Conservation (phyloP, 805 yeast species). For the Candida jianshihensis region DNA sequence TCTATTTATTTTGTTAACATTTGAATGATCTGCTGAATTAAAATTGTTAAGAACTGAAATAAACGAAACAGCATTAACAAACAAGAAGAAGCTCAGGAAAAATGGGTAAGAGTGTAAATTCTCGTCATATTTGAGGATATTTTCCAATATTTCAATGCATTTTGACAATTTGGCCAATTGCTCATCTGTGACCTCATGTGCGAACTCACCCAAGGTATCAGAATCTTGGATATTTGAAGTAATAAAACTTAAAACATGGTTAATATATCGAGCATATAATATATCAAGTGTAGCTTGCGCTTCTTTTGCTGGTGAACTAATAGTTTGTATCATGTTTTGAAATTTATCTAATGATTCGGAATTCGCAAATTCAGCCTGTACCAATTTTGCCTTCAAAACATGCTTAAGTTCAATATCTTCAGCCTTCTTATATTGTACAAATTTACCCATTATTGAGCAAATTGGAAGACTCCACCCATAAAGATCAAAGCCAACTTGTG, state of each 20-base stretch:
- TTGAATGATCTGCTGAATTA: constrained; percentile 9
- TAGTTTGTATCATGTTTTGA: constrained; percentile 6
- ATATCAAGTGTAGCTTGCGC: constrained; percentile 8
- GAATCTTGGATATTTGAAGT: constrained; percentile 10
- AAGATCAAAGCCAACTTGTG: constrained; percentile 25
- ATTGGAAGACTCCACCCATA: constrained; percentile 34
- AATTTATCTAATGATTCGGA: background rate
- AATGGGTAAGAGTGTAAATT: constrained; percentile 18
- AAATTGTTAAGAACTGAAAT: constrained; percentile 16
- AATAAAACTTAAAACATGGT: constrained; percentile 13
- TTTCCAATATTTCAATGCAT: constrained; percentile 15
- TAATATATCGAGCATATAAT: constrained; percentile 18
- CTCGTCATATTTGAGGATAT: constrained; percentile 12
- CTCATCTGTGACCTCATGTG: constrained; percentile 9
- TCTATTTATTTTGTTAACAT: constrained; percentile 15
- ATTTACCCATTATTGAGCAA: constrained; percentile 26
- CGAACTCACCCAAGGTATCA: constrained; percentile 11
- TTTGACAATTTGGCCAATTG: constrained; percentile 10
- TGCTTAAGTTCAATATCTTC: background rate
- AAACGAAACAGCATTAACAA: constrained; percentile 15
- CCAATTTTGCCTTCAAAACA: constrained; percentile 8
- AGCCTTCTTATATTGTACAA: constrained; percentile 14
- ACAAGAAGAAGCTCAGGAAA: constrained; percentile 15
- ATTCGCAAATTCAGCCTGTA: constrained; percentile 11
- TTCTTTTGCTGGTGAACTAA: constrained; percentile 11